Evolutionary conservation across 2,329 filamentous ascomycete genomes (phyloP).

Genomic region (Aspergillus ochraceoroseus): DNA sequence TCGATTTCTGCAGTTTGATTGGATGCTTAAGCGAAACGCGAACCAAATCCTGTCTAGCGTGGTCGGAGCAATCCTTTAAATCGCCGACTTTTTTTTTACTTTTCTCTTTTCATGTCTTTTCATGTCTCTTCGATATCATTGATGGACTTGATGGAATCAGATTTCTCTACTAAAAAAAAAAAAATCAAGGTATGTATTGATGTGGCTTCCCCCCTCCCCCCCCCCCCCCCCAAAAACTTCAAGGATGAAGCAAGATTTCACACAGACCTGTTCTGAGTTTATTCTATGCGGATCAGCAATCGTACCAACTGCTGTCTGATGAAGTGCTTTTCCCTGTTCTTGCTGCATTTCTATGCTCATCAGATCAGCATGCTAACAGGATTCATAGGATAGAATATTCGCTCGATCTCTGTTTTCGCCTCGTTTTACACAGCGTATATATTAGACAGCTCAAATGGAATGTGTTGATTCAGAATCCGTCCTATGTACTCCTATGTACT

Average conservation of each 20-base stretch:
- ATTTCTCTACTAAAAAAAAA: neutral
- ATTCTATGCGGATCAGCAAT: constrained; percentile 49
- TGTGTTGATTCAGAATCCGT: too few species aligned
- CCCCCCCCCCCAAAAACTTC: constrained; percentile 14
- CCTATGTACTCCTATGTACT: too few species aligned
- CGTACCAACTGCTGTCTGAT: constrained; percentile 49
- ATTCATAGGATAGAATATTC: too few species aligned
- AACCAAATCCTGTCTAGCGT: neutral
- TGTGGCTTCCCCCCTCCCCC: too few species aligned
- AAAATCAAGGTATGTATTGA: constrained; percentile 4
- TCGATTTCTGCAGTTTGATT: constrained; percentile 6
- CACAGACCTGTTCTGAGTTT: constrained; percentile 63
- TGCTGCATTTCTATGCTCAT: neutral
- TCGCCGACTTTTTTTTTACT: constrained; percentile 2
- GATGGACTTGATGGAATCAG: too few species aligned
- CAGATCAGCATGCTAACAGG: constrained; percentile 3
- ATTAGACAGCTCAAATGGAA: too few species aligned
- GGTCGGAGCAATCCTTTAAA: neutral
- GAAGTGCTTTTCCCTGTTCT: constrained; percentile 21
- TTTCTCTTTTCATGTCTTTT: neutral
- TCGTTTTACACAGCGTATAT: too few species aligned
- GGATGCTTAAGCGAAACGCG: constrained; percentile 35
- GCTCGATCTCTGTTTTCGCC: too few species aligned
- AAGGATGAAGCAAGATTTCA: constrained; percentile 57
- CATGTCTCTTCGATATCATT: neutral